These are phyloP conservation scores for Pichia paraexigua DNA, from an alignment of 805 yeast species.

Conservation along the genomic window DNA sequence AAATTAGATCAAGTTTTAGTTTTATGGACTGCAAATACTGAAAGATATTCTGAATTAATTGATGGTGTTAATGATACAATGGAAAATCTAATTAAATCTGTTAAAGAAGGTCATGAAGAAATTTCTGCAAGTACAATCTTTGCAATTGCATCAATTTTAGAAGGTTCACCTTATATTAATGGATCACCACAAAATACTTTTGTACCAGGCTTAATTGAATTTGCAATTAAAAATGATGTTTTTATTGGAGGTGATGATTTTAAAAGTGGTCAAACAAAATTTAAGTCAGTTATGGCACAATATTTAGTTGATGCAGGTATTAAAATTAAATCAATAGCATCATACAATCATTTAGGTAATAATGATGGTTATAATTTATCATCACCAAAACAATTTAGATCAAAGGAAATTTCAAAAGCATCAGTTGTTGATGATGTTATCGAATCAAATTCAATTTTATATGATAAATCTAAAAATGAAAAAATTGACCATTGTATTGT, in stretches of 20 bases:
- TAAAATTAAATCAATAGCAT: conserved; percentile 88
- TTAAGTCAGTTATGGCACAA: conserved; percentile 95
- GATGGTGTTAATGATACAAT: conserved; percentile 84
- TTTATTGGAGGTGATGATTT: conserved; percentile 97
- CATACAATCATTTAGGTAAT: conserved; percentile 94
- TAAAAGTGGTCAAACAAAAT: conserved; percentile 93
- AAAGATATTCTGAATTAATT: conserved; percentile 74
- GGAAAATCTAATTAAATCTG: conserved; percentile 64
- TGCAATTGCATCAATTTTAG: conserved; percentile 89
- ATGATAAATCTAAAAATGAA: conserved; percentile 71
- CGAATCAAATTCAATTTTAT: conserved; percentile 75
- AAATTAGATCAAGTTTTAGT: conserved; percentile 80
- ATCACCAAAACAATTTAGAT: conserved; percentile 88
- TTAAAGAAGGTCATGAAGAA: conserved; percentile 74
- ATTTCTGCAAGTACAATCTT: conserved; percentile 89
- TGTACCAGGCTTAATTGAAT: conserved; percentile 88
- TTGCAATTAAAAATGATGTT: conserved; percentile 67
- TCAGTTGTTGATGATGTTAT: conserved; percentile 93
- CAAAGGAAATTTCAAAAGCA: conserved; percentile 89
- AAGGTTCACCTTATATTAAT: conserved; percentile 82
- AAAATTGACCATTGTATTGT: conserved; percentile 91
- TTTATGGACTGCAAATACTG: conserved; percentile 97
- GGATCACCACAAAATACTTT: conserved; percentile 98
- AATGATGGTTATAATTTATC: conserved; percentile 91
- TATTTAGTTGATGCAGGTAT: conserved; percentile 96